Evolutionary conservation across 495 filamentous ascomycete species (phyloP).

Genomic region (Bathelium albidoporum): DNA sequence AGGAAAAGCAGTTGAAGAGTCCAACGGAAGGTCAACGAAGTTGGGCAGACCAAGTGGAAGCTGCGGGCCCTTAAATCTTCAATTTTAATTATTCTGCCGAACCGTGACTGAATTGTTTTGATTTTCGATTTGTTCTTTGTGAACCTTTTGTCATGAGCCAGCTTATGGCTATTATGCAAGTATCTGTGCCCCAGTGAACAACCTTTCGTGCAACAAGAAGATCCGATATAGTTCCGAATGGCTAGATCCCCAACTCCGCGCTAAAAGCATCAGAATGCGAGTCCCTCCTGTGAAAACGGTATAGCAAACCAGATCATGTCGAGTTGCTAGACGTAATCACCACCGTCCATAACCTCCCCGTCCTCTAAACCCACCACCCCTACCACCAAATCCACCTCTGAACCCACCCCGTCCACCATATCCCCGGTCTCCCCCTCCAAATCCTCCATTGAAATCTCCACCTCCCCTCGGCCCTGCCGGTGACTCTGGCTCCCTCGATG

Average conservation of each 20-base stretch:
- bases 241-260: background rate
- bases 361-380: constrained; percentile 21
- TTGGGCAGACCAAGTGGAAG: constrained; percentile 24
- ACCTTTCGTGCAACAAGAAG: too few relatives aligned
- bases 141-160: background rate
- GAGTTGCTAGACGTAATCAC: background rate
- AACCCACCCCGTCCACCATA: constrained; percentile 19
- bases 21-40: background rate
- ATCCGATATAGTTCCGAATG: background rate
- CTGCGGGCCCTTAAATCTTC: background rate
- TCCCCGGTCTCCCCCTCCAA: constrained; percentile 17
- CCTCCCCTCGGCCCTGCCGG: constrained; percentile 13
- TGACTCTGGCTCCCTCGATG: constrained; percentile 42
- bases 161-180: background rate
- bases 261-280: background rate
- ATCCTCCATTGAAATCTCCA: constrained; percentile 15
- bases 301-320: background rate
- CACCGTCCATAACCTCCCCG: constrained; percentile 19
- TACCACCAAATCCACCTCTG: constrained; percentile 19
- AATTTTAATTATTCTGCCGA: background rate
- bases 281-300: background rate
- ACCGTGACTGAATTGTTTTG: background rate
- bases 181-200: background rate
- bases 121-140: background rate
- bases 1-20: background rate